Base-by-base conservation (phyloP, 1,284 basidiomycete species). In the Ustilago shanxiensis region DNA sequence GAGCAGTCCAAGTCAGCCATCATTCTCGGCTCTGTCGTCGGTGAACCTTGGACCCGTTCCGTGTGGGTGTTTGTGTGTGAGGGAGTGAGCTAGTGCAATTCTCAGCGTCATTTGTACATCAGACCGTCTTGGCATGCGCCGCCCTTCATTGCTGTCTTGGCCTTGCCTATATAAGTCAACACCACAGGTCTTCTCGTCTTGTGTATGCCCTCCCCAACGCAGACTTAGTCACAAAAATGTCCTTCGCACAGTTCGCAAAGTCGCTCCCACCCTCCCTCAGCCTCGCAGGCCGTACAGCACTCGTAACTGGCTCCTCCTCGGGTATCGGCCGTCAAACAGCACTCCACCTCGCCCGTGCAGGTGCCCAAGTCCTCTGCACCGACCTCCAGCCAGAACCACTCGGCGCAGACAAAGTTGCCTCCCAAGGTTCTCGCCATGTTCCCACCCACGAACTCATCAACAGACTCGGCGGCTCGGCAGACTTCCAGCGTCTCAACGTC, bases 261-360 rank as follows among this genome's bases (percentile, higher is more conserved):
- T 52, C 76, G 47, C 76, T 79, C n/a, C 76, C 76, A 8, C 66
- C 65, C 16, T 79, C 76, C 1, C 65, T 79, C 39, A 76, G 72
- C 54, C 72, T 79, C 10, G 64, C 35, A 2, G 70, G 70, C 5
- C 64, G 72, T 18, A 75, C 76, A 2, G 76, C 67, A 3, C 60
- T 79, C 49, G 37, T 79, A 56, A 79, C 76, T 3, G 76, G 76
- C 54, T 69, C 67, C 3, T 72, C 72, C 7, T 71, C 66, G 0
- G 71, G 72, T n/a, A 79, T 79, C 26, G 76, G 76, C 22, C 55
- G 72, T 24, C 74, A 68, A 47, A 55, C 52, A 10, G 60, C 60
- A 4, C 50, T 66, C 1, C 55, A 60, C 22, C 52, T 62, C 3
- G 72, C 76, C 20, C 71, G 76, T 9, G 60, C 64, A 5, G 76